These are phyloP conservation scores for Pichia sp. DNA, from an alignment of 1,139 yeast genomes.

Conservation along the genomic window DNA sequence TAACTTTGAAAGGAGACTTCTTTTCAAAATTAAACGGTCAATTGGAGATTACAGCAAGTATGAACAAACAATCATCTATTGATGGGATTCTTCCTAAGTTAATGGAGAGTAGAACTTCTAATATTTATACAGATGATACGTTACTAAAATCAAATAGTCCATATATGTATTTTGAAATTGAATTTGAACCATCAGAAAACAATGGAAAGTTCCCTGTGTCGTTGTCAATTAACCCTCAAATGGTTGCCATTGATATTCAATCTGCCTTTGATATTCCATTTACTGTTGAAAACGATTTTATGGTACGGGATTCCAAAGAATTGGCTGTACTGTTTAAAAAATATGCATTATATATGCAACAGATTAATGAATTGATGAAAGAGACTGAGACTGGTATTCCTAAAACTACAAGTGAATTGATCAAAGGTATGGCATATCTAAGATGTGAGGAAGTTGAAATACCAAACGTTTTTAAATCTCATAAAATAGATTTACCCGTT, in stretches of 20 bases:
- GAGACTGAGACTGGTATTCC: slow-evolving; percentile 10
- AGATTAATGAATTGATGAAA: slow-evolving; percentile 6
- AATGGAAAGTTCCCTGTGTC: slow-evolving; percentile 20
- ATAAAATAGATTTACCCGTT: neutral
- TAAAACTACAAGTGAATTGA: neutral
- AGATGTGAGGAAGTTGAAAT: slow-evolving; percentile 5
- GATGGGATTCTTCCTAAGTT: too few species aligned
- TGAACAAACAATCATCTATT: too few species aligned
- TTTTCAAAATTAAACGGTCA: too few species aligned
- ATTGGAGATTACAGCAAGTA: too few species aligned
- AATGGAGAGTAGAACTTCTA: too few species aligned
- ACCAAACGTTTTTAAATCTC: slow-evolving; percentile 5
- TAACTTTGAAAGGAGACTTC: too few species aligned
- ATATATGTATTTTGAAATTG: too few species aligned
- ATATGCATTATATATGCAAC: slow-evolving; percentile 11
- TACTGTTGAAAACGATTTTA: slow-evolving; percentile 20
- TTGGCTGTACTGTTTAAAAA: neutral
- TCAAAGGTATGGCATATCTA: slow-evolving; percentile 9
- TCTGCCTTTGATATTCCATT: slow-evolving; percentile 22
- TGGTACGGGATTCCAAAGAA: slow-evolving; percentile 7
- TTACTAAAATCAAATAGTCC: too few species aligned
- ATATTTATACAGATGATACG: too few species aligned
- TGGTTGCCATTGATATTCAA: slow-evolving; percentile 18
- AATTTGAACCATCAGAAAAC: too few species aligned
- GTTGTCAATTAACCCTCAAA: slow-evolving; percentile 11